Evolutionary conservation across 202 grass and related monocot genomes (phyloP).

Genomic region (Setaria italica): DNA sequence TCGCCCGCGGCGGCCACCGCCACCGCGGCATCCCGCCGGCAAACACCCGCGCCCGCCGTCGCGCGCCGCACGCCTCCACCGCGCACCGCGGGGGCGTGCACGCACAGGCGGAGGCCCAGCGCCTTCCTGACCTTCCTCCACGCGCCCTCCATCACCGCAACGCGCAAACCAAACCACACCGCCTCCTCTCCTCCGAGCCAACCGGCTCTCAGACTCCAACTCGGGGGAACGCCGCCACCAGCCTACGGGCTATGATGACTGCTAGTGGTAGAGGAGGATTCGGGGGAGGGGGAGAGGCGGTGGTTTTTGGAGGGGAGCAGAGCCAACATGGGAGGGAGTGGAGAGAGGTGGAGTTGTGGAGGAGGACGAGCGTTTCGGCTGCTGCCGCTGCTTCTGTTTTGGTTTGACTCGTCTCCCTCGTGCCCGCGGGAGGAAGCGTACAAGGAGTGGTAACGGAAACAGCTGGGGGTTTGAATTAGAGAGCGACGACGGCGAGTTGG

Average conservation of each 20-base stretch:
- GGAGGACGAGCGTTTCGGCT: conserved; percentile 28
- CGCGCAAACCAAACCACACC: no score
- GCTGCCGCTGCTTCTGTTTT: neutral
- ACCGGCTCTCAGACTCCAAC: neutral
- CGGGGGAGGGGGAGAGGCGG: neutral
- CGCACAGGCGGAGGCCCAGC: conserved; percentile 58
- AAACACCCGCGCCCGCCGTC: conserved; percentile 23
- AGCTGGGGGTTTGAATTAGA: conserved; percentile 41
- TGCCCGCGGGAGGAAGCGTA: conserved; percentile 7
- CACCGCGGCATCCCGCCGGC: conserved; percentile 40
- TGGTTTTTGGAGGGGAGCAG: conserved; percentile 32
- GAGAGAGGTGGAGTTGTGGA: neutral
- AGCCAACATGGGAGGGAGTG: conserved; percentile 29
- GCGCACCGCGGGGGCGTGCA: conserved; percentile 24
- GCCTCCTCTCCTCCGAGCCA: neutral
- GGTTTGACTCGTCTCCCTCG: conserved; percentile 40
- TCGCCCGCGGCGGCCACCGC: conserved; percentile 15
- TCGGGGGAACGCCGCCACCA: neutral
- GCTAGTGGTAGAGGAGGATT: neutral
- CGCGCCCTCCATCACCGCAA: conserved; percentile 62
- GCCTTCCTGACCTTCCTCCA: conserved; percentile 80
- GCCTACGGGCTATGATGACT: neutral
- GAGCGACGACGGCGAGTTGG: neutral
- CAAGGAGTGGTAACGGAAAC: conserved; percentile 36
- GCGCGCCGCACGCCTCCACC: conserved; percentile 14